phyloP scores from a whole-genome alignment of 805 yeast genomes.

The Kodamaea kakaduensis region DNA sequence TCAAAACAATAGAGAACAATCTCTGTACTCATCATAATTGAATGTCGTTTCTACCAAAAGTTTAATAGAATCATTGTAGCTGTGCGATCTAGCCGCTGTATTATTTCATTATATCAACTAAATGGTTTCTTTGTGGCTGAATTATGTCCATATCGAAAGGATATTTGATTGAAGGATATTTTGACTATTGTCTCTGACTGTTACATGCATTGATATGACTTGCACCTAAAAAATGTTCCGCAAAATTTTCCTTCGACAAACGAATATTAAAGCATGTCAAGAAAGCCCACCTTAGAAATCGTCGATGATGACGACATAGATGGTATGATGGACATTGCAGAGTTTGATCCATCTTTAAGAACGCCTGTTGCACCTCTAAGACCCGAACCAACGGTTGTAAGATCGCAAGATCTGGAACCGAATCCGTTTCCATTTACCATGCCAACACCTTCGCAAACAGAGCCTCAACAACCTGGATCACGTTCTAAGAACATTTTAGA shows the following conservation, averaged over 20 bases:
- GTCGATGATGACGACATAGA: conserved; percentile 84
- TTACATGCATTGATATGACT: no score
- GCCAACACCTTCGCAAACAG: conserved; percentile 5
- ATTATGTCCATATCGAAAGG: no score
- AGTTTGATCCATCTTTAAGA: conserved; percentile 65
- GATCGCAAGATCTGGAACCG: conserved; percentile 53
- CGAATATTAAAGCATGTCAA: conserved; percentile 19
- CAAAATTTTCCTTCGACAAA: conserved; percentile 5
- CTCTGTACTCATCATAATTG: no score
- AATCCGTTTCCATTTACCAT: conserved; percentile 14
- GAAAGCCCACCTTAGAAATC: conserved; percentile 70
- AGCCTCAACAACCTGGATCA: conserved; percentile 2
- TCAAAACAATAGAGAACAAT: no score
- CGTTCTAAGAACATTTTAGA: conserved; percentile 25
- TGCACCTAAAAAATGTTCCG: conserved; percentile 5
- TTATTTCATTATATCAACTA: no score
- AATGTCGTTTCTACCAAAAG: no score
- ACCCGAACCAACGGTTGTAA: conserved; percentile 54
- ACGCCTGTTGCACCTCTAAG: conserved; percentile 69
- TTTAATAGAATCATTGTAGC: no score
- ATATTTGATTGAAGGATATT: no score
- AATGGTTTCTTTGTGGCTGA: no score
- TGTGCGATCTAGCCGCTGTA: no score
- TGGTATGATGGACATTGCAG: conserved; percentile 87
- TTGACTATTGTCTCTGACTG: no score